Base-by-base conservation (phyloP, 164 flowering plant genomes). In the Vitis riparia region DNA sequence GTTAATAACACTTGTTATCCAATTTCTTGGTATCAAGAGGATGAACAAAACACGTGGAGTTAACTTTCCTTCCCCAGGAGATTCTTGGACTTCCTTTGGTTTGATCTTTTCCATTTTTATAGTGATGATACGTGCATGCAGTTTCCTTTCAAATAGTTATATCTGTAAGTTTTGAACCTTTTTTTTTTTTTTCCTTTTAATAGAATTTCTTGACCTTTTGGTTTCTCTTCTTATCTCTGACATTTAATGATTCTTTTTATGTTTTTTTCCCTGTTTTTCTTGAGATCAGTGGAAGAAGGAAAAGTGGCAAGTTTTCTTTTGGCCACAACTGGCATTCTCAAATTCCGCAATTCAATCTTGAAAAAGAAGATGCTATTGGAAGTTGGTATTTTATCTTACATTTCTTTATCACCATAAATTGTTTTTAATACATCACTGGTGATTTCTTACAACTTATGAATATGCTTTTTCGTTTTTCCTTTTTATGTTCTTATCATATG, bases 141-240 rank as follows among this genome's bases (percentile, higher is more conserved):
- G 98, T 80, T 83, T 93, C 61, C 91, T 96, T 51, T 91, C 99
- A 55, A 96, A 96, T 76, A 96, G 99, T 80, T 96, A 78, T 63
- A 96, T 96, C 30, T 80, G 99, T 95, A 80, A 91, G 98, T 79
- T 64, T 62, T 65, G 49, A 51, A 23, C 68, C 60, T 23, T 23
- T 23, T 23, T 23, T 1, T 1, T 23, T 23, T 62, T 14, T 11
- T 9, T 32, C 67, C 62, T 29, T 19, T 1, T 32, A 5, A 15
- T 63, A 23, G 66, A 27, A n/a, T 51, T 55, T 64, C 51, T 51
- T 49, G 23, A 49, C 62, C 59, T 67, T 67, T 15, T 17, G 58
- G 8, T 17, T 7, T 67, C 44, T 7, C 9, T 13, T 23, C 16
- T 58, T 27, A 14, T 57, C 37, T 5, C 27, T 65, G 56, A 44